These are phyloP conservation scores for Entomortierella beljakovae DNA, from an alignment of 192 early-diverging fungal species.

Conservation along the genomic window DNA sequence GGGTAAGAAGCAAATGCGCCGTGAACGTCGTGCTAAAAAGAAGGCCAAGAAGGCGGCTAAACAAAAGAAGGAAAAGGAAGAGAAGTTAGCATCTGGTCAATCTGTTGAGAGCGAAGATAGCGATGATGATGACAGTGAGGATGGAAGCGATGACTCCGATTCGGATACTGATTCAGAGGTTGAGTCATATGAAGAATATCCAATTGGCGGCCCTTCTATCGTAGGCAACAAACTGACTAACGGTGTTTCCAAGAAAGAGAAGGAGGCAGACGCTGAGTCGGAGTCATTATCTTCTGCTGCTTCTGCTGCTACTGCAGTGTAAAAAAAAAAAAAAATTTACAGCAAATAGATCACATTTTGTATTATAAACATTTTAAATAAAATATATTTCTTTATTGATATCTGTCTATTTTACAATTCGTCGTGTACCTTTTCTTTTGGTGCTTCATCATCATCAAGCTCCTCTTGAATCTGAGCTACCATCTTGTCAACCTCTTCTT, in stretches of 20 bases:
- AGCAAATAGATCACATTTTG: background rate
- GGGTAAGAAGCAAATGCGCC: slow-evolving; percentile 29
- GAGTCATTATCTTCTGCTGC: no score
- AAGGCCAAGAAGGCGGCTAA: slow-evolving; percentile 37
- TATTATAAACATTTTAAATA: background rate
- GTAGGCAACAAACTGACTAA: background rate
- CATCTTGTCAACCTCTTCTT: slow-evolving; percentile 53
- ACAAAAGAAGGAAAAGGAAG: slow-evolving; percentile 47
- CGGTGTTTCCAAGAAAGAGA: background rate
- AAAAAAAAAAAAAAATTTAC: background rate
- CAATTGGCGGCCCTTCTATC: background rate
- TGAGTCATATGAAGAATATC: slow-evolving; percentile 25
- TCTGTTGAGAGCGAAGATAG: slow-evolving; percentile 27
- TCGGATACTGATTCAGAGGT: slow-evolving; percentile 25
- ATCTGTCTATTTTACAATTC: slow-evolving; percentile 39
- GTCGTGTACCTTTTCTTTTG: slow-evolving; percentile 43
- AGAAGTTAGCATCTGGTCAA: slow-evolving; percentile 22
- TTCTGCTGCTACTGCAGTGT: slow-evolving; percentile 17
- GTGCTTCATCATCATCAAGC: slow-evolving; percentile 25
- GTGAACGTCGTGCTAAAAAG: slow-evolving; percentile 29
- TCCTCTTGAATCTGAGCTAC: slow-evolving; percentile 46
- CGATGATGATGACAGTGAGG: slow-evolving; percentile 16
- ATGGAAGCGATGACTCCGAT: slow-evolving; percentile 7
- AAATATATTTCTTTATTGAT: background rate
- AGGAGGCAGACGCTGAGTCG: slow-evolving; percentile 2